These are phyloP conservation scores for Sporobolus alterniflorus DNA, from an alignment of 202 grass and related monocot species.

Conservation along the genomic window DNA sequence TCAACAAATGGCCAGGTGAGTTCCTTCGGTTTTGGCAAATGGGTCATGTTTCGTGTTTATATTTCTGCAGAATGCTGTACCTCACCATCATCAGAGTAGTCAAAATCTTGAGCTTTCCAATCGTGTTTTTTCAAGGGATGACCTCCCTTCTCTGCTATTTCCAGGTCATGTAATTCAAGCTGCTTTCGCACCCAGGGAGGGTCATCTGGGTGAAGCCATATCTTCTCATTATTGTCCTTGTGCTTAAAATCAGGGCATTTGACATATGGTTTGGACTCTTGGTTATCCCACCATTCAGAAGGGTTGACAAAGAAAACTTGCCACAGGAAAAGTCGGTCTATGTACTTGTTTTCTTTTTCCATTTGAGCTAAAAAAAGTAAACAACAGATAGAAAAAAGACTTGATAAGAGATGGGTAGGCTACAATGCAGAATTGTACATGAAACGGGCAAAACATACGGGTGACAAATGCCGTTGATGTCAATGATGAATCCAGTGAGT, in stretches of 20 bases:
- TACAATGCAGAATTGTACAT: neutral
- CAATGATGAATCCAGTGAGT: slow-evolving; percentile 8
- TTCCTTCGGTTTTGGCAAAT: neutral
- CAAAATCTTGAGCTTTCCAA: slow-evolving; percentile 69
- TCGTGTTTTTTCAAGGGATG: slow-evolving; percentile 1
- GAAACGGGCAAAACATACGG: slow-evolving; percentile 33
- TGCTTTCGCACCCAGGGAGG: slow-evolving; percentile 85
- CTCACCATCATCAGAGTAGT: slow-evolving; percentile 19
- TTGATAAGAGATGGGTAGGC: neutral
- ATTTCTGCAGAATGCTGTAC: neutral
- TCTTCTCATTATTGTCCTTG: slow-evolving; percentile 66
- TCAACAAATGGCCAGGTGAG: neutral
- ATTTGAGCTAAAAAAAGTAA: slow-evolving; percentile 36
- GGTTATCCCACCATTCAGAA: slow-evolving; percentile 89
- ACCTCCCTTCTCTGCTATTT: slow-evolving; percentile 28
- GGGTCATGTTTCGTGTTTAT: neutral
- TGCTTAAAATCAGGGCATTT: slow-evolving; percentile 69
- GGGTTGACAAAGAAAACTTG: slow-evolving; percentile 93
- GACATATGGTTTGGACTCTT: slow-evolving; percentile 40
- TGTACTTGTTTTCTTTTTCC: slow-evolving; percentile 29
- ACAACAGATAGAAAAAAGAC: neutral
- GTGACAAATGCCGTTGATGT: slow-evolving; percentile 1
- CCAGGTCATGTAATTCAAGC: slow-evolving; percentile 61
- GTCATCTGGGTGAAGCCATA: slow-evolving; percentile 65
- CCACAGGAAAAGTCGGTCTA: slow-evolving; percentile 63